phyloP scores from a whole-genome alignment of 148 eudicot species.

The Heliosperma pusillum region DNA sequence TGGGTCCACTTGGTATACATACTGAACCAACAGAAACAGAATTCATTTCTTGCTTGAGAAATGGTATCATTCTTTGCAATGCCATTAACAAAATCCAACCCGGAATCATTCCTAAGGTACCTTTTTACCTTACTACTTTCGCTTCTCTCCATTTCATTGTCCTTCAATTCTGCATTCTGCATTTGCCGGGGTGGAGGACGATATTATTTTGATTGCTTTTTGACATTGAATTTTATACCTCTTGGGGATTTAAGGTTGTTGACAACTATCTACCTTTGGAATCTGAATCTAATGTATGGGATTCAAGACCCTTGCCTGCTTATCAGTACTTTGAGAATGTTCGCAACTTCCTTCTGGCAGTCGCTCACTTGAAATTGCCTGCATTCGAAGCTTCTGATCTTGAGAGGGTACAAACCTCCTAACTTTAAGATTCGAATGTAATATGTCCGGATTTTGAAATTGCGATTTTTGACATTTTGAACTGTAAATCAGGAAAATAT shows the following conservation, averaged over 20 bases:
- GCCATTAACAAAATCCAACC: slow-evolving; percentile 78
- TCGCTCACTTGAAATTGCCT: slow-evolving; percentile 61
- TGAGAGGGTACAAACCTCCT: slow-evolving; percentile 46
- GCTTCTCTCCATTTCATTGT: too few species aligned
- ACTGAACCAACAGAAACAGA: slow-evolving; percentile 65
- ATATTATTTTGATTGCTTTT: background rate
- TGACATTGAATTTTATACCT: slow-evolving; percentile 1
- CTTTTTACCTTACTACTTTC: too few species aligned
- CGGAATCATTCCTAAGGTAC: slow-evolving; percentile 83
- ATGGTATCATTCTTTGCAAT: slow-evolving; percentile 81
- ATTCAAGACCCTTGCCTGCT: slow-evolving; percentile 88
- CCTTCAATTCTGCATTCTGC: too few species aligned
- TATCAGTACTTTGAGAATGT: slow-evolving; percentile 97
- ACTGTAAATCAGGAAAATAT: slow-evolving; percentile 47
- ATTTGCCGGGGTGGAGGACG: too few species aligned
- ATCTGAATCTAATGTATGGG: slow-evolving; percentile 48
- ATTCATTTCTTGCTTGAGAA: slow-evolving; percentile 93
- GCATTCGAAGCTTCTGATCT: slow-evolving; percentile 86
- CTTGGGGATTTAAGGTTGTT: slow-evolving; percentile 48
- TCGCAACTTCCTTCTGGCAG: slow-evolving; percentile 71
- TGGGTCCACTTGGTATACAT: slow-evolving; percentile 61
- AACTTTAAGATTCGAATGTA: background rate
- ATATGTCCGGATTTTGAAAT: background rate
- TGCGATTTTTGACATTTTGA: background rate
- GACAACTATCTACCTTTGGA: slow-evolving; percentile 41